A percentile compares a stretch with the other conserved stretches of the same genome.
phyloP scores from a whole-genome alignment of 495 filamentous ascomycete genomes.

The Trichocladium uniseriatum region DNA sequence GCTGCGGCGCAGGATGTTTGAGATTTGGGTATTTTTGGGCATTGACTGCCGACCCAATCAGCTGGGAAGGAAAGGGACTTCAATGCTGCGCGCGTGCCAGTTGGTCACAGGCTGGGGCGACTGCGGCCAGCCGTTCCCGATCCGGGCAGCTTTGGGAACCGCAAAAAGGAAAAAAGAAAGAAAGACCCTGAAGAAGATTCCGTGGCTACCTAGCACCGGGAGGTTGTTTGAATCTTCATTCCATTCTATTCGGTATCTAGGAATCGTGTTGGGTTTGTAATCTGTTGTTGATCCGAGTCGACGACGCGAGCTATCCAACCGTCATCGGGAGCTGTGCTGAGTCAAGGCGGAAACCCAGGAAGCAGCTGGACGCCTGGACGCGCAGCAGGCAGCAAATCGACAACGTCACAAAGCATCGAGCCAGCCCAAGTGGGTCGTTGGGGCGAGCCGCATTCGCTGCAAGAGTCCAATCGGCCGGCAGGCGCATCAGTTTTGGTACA shows the following conservation, averaged over 20 bases:
- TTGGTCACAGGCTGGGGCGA: background rate
- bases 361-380: background rate
- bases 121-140: background rate
- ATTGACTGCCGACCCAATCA: background rate
- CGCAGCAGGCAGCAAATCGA: slow-evolving; percentile 28
- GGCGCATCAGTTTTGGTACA: slow-evolving; percentile 13
- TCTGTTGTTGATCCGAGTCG: too few species aligned
- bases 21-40: slow-evolving; percentile 7
- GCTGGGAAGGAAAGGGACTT: background rate
- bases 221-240: too few species aligned
- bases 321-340: too few species aligned
- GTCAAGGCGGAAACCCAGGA: background rate
- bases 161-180: background rate
- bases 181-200: too few species aligned
- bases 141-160: background rate
- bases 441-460: slow-evolving; percentile 8
- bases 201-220: too few species aligned
- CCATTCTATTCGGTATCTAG: too few species aligned
- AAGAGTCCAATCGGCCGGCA: too few species aligned
- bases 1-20: background rate
- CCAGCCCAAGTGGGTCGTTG: slow-evolving; percentile 12
- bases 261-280: too few species aligned
- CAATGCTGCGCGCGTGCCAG: background rate
- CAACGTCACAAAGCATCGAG: slow-evolving; percentile 27
- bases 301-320: too few species aligned